Percentiles rank a stretch among this genome's conserved stretches.
Evolutionary conservation across 495 filamentous ascomycete species (phyloP).

Genomic region (Aspergillus nidulans): DNA sequence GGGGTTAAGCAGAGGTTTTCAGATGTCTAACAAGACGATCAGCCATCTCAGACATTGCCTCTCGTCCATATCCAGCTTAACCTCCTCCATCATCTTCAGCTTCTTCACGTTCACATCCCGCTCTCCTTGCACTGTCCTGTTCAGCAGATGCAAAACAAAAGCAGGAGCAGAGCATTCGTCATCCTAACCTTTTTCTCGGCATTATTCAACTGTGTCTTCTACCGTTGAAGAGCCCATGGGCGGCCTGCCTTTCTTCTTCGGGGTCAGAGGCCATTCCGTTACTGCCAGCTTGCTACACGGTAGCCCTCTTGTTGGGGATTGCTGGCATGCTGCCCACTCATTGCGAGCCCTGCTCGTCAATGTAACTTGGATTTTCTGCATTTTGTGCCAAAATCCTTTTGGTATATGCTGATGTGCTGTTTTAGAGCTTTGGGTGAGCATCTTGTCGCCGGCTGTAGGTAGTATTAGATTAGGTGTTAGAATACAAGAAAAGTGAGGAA

Average conservation of each 20-base stretch:
- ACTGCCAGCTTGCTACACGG: too few species aligned
- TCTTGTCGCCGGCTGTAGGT: slow-evolving; percentile 9
- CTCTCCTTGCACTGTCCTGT: neutral
- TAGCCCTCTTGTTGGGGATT: too few species aligned
- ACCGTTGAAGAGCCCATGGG: too few species aligned
- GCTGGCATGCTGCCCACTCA: too few species aligned
- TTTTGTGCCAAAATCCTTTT: slow-evolving; percentile 6
- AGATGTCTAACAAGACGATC: too few species aligned
- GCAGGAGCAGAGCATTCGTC: too few species aligned
- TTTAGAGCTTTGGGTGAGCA: slow-evolving; percentile 14
- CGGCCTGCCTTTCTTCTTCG: neutral
- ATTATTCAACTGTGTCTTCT: too few species aligned
- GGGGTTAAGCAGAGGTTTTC: too few species aligned
- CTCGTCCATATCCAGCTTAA: neutral
- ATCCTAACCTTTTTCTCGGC: too few species aligned
- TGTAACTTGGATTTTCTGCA: too few species aligned
- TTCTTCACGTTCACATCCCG: neutral
- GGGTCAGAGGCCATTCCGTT: neutral
- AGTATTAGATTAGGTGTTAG: neutral
- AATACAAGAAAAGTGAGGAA: neutral
- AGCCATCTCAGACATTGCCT: neutral
- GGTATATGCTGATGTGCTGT: slow-evolving; percentile 13
- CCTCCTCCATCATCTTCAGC: neutral
- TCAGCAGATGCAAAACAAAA: too few species aligned
- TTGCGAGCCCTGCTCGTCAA: too few species aligned